phyloP scores from a whole-genome alignment of 768 basidiomycete genomes.

The Amanita exitialis region DNA sequence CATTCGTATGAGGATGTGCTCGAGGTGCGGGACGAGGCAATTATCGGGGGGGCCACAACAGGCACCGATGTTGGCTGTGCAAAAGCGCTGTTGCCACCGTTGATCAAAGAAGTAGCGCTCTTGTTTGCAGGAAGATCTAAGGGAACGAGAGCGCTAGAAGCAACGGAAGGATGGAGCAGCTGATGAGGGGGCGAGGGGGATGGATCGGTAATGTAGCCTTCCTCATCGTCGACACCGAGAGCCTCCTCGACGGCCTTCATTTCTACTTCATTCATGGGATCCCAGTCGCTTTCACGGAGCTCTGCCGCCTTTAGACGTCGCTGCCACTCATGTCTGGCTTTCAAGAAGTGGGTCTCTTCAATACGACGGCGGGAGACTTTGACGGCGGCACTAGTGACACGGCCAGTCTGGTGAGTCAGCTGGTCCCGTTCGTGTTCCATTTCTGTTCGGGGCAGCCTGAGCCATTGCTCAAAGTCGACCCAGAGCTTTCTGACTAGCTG shows the following conservation, averaged over 20 bases:
- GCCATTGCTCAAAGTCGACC: slow-evolving; percentile 24
- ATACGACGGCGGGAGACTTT: slow-evolving; percentile 16
- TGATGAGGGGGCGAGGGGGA: slow-evolving; percentile 6
- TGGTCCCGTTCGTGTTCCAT: slow-evolving; percentile 19
- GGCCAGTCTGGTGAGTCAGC: slow-evolving; percentile 11
- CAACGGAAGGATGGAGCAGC: slow-evolving; percentile 8
- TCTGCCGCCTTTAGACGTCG: slow-evolving; percentile 20
- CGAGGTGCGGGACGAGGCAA: not conserved
- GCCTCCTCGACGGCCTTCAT: slow-evolving; percentile 21
- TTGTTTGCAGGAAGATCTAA: not conserved
- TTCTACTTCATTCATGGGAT: slow-evolving; percentile 28
- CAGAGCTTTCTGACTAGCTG: slow-evolving; percentile 22
- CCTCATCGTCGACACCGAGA: slow-evolving; percentile 27
- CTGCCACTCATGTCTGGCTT: slow-evolving; percentile 33
- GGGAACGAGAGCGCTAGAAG: slow-evolving; percentile 1
- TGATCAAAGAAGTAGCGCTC: not conserved
- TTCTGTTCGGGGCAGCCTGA: slow-evolving; percentile 15
- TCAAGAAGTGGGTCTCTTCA: slow-evolving; percentile 21
- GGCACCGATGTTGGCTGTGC: not conserved
- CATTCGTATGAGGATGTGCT: slow-evolving; percentile 6
- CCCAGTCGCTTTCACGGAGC: slow-evolving; percentile 34
- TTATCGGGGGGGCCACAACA: not conserved
- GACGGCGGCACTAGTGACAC: slow-evolving; percentile 21
- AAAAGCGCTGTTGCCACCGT: not conserved
- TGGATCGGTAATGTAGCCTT: slow-evolving; percentile 14